phyloP scores from a whole-genome alignment of 1,284 basidiomycete species.

The Leccinum pachyderme region DNA sequence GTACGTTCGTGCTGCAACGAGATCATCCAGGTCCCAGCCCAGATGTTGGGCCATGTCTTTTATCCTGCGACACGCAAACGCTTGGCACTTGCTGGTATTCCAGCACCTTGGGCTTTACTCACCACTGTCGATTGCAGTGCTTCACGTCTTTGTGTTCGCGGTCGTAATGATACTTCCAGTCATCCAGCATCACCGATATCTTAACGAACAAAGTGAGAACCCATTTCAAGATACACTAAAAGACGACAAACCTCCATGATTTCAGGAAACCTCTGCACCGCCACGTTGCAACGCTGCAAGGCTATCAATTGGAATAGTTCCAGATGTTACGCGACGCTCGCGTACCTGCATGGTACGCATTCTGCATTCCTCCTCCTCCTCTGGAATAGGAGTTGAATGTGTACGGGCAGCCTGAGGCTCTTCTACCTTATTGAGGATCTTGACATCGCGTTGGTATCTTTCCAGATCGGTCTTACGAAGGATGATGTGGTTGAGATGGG shows the following conservation, averaged over 20 bases:
- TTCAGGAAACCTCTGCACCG: slow-evolving; percentile 8
- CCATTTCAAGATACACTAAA: neutral
- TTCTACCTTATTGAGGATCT: slow-evolving; percentile 1
- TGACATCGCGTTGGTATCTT: slow-evolving; percentile 5
- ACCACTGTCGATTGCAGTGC: slow-evolving; percentile 34
- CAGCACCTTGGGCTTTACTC: slow-evolving; percentile 5
- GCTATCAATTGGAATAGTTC: neutral
- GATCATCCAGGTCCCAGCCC: slow-evolving; percentile 40
- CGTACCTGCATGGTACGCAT: slow-evolving; percentile 9
- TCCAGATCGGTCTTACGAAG: slow-evolving; percentile 22
- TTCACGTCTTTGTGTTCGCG: slow-evolving; percentile 12
- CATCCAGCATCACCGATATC: slow-evolving; percentile 34
- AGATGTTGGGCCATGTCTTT: slow-evolving; percentile 31
- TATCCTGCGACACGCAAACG: slow-evolving; percentile 30
- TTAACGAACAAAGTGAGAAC: slow-evolving; percentile 14
- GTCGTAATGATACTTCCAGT: slow-evolving; percentile 36
- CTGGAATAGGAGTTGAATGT: neutral
- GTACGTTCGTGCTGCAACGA: slow-evolving; percentile 39
- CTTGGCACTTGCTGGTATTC: neutral
- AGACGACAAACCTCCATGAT: slow-evolving; percentile 29
- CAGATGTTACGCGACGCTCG: neutral
- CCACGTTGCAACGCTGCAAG: slow-evolving; percentile 12
- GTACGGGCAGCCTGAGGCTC: neutral
- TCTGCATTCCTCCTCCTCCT: neutral
- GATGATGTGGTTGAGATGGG: slow-evolving; percentile 4